These are phyloP conservation scores for Alloascoidea africana DNA, from an alignment of 805 yeast genomes.

Conservation along the genomic window DNA sequence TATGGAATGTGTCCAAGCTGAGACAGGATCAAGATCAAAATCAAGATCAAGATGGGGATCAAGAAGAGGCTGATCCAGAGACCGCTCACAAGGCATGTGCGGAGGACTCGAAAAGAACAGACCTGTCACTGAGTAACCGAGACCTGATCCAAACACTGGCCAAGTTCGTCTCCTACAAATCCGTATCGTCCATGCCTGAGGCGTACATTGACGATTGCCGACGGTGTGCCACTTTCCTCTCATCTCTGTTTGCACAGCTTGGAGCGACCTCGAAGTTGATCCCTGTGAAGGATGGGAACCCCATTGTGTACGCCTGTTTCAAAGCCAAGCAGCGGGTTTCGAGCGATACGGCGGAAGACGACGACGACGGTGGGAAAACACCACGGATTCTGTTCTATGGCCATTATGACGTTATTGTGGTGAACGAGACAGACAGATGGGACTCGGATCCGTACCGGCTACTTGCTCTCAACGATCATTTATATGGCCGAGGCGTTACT, in stretches of 20 bases:
- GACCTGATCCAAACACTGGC: slow-evolving; percentile 46
- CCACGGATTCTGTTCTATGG: slow-evolving; percentile 75
- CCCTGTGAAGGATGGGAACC: slow-evolving; percentile 69
- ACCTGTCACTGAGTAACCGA: slow-evolving; percentile 32
- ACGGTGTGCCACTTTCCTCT: slow-evolving; percentile 68
- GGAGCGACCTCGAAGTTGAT: slow-evolving; percentile 55
- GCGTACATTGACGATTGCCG: slow-evolving; percentile 63
- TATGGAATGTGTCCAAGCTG: slow-evolving; percentile 45
- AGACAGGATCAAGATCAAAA: slow-evolving; percentile 5
- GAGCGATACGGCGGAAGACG: slow-evolving; percentile 2
- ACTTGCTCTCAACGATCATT: slow-evolving; percentile 66
- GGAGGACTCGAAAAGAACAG: slow-evolving; percentile 2
- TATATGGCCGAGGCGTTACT: slow-evolving; percentile 85
- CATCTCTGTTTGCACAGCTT: slow-evolving; percentile 40
- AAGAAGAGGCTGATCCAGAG: background rate
- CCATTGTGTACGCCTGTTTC: slow-evolving; percentile 70
- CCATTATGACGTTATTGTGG: slow-evolving; percentile 90
- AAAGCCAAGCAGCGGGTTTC: slow-evolving; percentile 16
- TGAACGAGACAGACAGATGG: slow-evolving; percentile 52
- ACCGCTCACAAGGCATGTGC: slow-evolving; percentile 1
- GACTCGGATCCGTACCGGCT: slow-evolving; percentile 62
- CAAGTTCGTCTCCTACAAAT: slow-evolving; percentile 49
- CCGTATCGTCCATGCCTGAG: slow-evolving; percentile 67
- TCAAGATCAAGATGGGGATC: background rate
- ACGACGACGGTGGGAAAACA: slow-evolving; percentile 5